phyloP scores from a whole-genome alignment of 192 early-diverging fungal genomes.

The Gigaspora rosea region DNA sequence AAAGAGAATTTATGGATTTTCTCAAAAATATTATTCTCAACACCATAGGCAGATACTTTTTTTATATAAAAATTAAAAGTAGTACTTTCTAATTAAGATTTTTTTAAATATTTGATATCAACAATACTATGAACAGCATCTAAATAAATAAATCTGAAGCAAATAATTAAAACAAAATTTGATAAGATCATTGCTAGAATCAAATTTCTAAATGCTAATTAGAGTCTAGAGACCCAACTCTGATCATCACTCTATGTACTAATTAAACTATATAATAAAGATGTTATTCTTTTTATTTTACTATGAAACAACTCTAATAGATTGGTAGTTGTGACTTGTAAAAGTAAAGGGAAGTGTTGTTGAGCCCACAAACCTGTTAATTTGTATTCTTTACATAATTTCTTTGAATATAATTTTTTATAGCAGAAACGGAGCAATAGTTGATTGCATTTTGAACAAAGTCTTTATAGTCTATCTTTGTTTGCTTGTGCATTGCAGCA shows the following conservation, averaged over 20 bases:
- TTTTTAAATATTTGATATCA: too few species aligned
- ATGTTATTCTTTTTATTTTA: background rate
- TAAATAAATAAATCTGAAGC: background rate
- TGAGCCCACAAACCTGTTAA: constrained; percentile 17
- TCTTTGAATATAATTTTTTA: constrained; percentile 12
- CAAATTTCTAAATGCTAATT: too few species aligned
- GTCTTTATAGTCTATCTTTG: background rate
- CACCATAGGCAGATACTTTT: too few species aligned
- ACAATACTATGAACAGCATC: background rate
- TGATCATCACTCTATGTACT: background rate
- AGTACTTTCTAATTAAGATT: too few species aligned
- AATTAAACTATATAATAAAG: background rate
- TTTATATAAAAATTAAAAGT: too few species aligned
- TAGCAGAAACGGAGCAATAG: background rate
- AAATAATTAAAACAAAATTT: background rate
- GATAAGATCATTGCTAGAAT: background rate
- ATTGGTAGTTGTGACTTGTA: constrained; percentile 28
- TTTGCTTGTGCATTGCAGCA: too few species aligned
- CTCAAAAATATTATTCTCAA: too few species aligned
- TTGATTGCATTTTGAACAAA: constrained; percentile 6
- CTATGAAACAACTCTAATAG: constrained; percentile 28
- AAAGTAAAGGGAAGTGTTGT: constrained; percentile 27
- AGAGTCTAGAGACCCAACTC: too few species aligned
- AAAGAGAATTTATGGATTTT: too few species aligned
- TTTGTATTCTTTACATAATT: constrained; percentile 26